Evolutionary conservation across 1,284 basidiomycete species (phyloP).

Genomic region (Papiliotrema flavescens): DNA sequence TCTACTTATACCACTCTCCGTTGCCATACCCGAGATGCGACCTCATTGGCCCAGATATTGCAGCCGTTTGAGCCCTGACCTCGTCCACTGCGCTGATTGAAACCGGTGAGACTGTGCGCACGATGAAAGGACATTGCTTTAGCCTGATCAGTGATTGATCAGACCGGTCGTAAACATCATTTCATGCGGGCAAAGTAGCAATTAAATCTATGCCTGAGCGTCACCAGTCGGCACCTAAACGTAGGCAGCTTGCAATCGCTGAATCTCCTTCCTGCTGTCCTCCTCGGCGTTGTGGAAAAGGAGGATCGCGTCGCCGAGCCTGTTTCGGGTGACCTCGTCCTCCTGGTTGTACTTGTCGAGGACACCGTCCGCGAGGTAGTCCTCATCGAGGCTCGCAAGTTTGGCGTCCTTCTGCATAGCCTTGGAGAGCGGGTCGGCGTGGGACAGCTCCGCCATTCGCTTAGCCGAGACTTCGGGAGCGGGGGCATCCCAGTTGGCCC

Average conservation of each 20-base stretch:
- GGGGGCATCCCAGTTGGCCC: conserved; percentile 17
- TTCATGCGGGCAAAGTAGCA: no score
- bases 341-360: conserved; percentile 25
- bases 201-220: no score
- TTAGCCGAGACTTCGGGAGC: conserved; percentile 10
- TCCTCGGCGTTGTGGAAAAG: neutral
- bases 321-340: conserved; percentile 19
- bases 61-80: no score
- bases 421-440: conserved; percentile 18
- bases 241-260: conserved; percentile 1
- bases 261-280: neutral
- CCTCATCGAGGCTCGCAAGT: conserved; percentile 19
- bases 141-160: no score
- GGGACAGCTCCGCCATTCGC: conserved; percentile 17
- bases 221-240: neutral
- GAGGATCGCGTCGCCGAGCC: conserved; percentile 18
- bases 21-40: no score
- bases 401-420: conserved; percentile 22
- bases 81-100: no score
- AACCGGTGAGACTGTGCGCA: no score
- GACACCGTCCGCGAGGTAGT: conserved; percentile 24
- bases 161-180: no score
- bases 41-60: no score
- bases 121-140: no score
- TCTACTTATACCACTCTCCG: no score